Base-by-base conservation (phyloP, 306 rosid species). In the Corylus americana region DNA sequence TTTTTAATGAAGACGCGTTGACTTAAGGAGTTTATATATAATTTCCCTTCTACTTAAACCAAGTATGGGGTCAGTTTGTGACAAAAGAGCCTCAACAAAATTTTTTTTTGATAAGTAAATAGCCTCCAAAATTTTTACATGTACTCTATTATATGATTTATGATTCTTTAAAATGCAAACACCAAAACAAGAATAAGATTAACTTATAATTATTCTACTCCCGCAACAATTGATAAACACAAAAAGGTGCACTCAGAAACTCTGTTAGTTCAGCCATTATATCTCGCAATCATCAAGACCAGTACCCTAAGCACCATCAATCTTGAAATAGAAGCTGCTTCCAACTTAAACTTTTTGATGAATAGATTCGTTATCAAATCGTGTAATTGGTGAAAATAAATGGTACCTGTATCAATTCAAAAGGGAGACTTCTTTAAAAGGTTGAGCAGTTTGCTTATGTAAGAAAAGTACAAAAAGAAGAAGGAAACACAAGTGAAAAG, bases 371-470 rank as follows among this genome's bases (percentile, higher is more conserved):
- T 83, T 80, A 57, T 64, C 48, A 22, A 22, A 22, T 22, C 25
- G 25, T 22, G 25, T 22, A 22, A 42, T 8, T 12, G 55, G 82
- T 29, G 64, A 44, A 53, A 11, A 79, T 70, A 20, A 7, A 71
- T 58, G 62, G 35, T 58, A 62, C 78, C 85, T 77, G 75, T 39
- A 57, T 22, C 35, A 31, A 57, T 71, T 70, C 50, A 62, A 73
- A 66, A 77, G 44, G 13, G 16, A 70, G n/a, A 71, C 16, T 14
- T 35, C 70, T 63, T 62, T 14, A 31, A 29, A 5, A 11, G 42
- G 29, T 13, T 62, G 44, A 62, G 44, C 17, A 16, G 22, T 25
- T 17, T 4, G 44, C 44, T 0, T 5, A 12, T 62, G 69, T 29
- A 13, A 14, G 16, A 59, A 31, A 59, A 25, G 17, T 27, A 29